A percentile compares a stretch with the other conserved stretches of the same genome.
phyloP scores from a whole-genome alignment of 805 yeast genomes.

The Metschnikowia borealis region DNA sequence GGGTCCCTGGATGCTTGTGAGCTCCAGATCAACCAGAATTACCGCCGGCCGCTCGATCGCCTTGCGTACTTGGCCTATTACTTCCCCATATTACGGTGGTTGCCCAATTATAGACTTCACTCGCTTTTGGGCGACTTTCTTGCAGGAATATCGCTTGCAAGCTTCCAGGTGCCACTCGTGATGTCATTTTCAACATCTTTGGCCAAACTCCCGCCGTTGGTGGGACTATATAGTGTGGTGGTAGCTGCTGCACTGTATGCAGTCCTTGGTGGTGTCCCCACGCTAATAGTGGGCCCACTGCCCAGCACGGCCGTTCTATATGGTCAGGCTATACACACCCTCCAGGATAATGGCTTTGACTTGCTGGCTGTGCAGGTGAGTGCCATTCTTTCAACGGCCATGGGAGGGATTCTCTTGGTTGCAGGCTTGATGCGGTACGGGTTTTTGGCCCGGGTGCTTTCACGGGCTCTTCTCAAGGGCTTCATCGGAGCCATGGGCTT shows the following conservation, averaged over 20 bases:
- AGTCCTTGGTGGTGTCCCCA: conserved; percentile 79
- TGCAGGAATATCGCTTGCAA: conserved; percentile 32
- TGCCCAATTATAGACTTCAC: conserved; percentile 22
- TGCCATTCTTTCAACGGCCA: conserved; percentile 17
- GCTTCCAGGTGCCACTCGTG: conserved; percentile 44
- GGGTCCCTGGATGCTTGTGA: not conserved
- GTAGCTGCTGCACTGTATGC: conserved; percentile 77
- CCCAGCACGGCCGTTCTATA: conserved; percentile 80
- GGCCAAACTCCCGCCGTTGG: conserved; percentile 77
- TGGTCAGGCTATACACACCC: conserved; percentile 65
- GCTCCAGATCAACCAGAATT: conserved; percentile 7
- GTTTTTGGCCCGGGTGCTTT: conserved; percentile 73
- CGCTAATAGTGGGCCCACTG: conserved; percentile 89
- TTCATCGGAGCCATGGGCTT: conserved; percentile 83
- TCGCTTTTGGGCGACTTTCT: conserved; percentile 26
- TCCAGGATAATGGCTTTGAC: conserved; percentile 31
- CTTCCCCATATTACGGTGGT: conserved; percentile 30
- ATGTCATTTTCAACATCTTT: conserved; percentile 77
- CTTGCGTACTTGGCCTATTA: conserved; percentile 30
- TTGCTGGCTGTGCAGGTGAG: conserved; percentile 25
- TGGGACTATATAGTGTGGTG: conserved; percentile 74
- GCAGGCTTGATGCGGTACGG: conserved; percentile 68
- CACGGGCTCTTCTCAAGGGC: conserved; percentile 74
- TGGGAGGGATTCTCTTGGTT: conserved; percentile 20
- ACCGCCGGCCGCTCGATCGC: conserved; percentile 15